Evolutionary conservation across 139 green algal genomes (phyloP).

Genomic region (Chlorella ohadii): DNA sequence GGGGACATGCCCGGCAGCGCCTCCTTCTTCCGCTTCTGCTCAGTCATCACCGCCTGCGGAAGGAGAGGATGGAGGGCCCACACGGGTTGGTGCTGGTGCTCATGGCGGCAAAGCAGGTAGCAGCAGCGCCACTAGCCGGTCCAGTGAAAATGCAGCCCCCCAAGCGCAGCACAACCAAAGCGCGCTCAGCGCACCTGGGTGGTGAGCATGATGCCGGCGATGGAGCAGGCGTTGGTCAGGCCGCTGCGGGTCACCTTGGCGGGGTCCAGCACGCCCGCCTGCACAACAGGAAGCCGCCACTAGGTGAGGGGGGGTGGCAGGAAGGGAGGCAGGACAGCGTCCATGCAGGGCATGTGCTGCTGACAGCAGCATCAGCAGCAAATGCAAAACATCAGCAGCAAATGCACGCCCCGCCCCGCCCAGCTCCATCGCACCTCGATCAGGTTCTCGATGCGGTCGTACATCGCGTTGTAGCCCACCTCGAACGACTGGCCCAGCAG

Average conservation of each 20-base stretch:
- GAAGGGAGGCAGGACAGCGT: too few relatives aligned
- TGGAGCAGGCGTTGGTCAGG: slow-evolving; percentile 91
- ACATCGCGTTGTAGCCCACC: slow-evolving; percentile 94
- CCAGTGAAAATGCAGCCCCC: too few relatives aligned
- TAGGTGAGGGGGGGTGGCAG: too few relatives aligned
- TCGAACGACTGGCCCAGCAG: slow-evolving; percentile 87
- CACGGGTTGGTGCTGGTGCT: too few relatives aligned
- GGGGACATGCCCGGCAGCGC: slow-evolving; percentile 46
- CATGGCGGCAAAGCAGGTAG: too few relatives aligned
- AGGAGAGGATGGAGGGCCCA: slow-evolving; percentile 25
- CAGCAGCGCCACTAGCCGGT: too few relatives aligned
- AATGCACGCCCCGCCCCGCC: neutral
- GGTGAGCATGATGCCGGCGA: slow-evolving; percentile 99
- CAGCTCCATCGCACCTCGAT: slow-evolving; percentile 69
- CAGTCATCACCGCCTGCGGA: slow-evolving; percentile 86
- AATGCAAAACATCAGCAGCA: too few relatives aligned
- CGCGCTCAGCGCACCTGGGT: slow-evolving; percentile 70
- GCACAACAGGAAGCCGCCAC: neutral
- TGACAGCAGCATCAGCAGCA: too few relatives aligned
- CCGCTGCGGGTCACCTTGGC: slow-evolving; percentile 85
- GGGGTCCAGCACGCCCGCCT: too few relatives aligned
- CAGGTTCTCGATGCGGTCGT: slow-evolving; percentile 78
- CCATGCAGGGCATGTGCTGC: too few relatives aligned
- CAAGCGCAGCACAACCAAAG: too few relatives aligned
- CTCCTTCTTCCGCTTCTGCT: slow-evolving; percentile 61